phyloP scores from a whole-genome alignment of 208 protist species.

The Leishmania tropica region DNA sequence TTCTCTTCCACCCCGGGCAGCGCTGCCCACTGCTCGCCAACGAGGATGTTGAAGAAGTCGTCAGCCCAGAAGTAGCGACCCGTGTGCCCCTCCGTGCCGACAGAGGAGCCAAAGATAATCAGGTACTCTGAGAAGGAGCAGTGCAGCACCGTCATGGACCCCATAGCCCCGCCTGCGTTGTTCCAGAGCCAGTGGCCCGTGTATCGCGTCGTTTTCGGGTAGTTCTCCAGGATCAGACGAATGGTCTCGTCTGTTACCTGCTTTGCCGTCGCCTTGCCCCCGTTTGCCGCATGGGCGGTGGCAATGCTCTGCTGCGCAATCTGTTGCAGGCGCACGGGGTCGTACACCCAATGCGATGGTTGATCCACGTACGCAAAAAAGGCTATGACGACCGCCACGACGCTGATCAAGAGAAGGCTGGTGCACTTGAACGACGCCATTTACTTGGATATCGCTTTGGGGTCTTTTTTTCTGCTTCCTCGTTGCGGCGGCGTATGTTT shows the following conservation, averaged over 20 bases:
- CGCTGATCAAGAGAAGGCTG: slow-evolving; percentile 21
- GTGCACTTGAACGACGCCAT: background rate
- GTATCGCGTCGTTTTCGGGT: slow-evolving; percentile 69
- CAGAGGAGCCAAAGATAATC: slow-evolving; percentile 91
- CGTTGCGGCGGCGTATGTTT: background rate
- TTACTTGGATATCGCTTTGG: background rate
- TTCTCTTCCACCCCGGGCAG: slow-evolving; percentile 30
- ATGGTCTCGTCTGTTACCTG: slow-evolving; percentile 74
- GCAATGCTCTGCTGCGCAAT: slow-evolving; percentile 72
- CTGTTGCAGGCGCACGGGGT: slow-evolving; percentile 71
- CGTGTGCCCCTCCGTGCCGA: slow-evolving; percentile 91
- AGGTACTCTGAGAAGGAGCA: slow-evolving; percentile 93
- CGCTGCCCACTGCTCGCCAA: slow-evolving; percentile 91
- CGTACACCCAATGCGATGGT: slow-evolving; percentile 74
- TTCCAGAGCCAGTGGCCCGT: slow-evolving; percentile 87
- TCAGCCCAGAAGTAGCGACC: slow-evolving; percentile 85
- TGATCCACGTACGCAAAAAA: slow-evolving; percentile 63
- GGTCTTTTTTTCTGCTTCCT: background rate
- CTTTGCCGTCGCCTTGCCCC: slow-evolving; percentile 35
- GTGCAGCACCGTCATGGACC: slow-evolving; percentile 89
- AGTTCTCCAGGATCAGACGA: slow-evolving; percentile 52
- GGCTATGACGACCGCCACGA: slow-evolving; percentile 40
- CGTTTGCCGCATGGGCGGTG: slow-evolving; percentile 51
- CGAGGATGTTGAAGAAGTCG: slow-evolving; percentile 92
- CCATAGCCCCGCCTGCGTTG: slow-evolving; percentile 93